These are phyloP conservation scores for Suhomyces choctaworum DNA, from an alignment of 1,139 yeast species.

Conservation along the genomic window DNA sequence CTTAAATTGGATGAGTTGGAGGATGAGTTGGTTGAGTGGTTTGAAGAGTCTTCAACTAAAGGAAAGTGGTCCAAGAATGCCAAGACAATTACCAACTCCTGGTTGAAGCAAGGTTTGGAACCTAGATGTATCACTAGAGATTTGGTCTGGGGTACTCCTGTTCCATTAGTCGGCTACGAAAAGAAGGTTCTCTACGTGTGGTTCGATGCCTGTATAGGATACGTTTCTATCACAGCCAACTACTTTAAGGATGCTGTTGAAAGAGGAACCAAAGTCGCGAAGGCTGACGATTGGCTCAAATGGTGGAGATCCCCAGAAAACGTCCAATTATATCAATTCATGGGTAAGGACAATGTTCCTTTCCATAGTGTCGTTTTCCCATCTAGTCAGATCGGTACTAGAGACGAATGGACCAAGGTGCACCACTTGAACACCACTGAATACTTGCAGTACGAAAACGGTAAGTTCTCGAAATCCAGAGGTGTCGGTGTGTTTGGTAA, in stretches of 20 bases:
- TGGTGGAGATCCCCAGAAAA: conserved; percentile 93
- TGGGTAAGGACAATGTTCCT: conserved; percentile 99
- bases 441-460: conserved; percentile 95
- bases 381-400: conserved; percentile 83
- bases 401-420: conserved; percentile 85
- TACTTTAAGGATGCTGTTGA: conserved; percentile 55
- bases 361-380: conserved; percentile 99
- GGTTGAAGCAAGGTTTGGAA: conserved; percentile 91
- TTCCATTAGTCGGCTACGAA: conserved; percentile 78
- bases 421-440: conserved; percentile 94
- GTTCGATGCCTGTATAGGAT: conserved; percentile 98
- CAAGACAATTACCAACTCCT: conserved; percentile 79
- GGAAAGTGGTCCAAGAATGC: conserved; percentile 95
- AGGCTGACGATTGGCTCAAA: conserved; percentile 54
- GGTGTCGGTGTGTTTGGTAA: conserved; percentile 98
- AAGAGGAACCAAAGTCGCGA: conserved; percentile 7
- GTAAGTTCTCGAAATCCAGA: conserved; percentile 95
- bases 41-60: conserved; percentile 58
- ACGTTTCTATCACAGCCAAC: conserved; percentile 92
- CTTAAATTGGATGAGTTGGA: conserved; percentile 82
- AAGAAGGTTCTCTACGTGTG: conserved; percentile 94
- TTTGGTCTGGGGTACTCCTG: conserved; percentile 97
- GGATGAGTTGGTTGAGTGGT: conserved; percentile 72
- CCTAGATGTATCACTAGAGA: conserved; percentile 98
- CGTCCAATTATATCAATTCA: conserved; percentile 88